phyloP scores from a whole-genome alignment of 1,139 yeast species.

The Suhomyces terraborum region DNA sequence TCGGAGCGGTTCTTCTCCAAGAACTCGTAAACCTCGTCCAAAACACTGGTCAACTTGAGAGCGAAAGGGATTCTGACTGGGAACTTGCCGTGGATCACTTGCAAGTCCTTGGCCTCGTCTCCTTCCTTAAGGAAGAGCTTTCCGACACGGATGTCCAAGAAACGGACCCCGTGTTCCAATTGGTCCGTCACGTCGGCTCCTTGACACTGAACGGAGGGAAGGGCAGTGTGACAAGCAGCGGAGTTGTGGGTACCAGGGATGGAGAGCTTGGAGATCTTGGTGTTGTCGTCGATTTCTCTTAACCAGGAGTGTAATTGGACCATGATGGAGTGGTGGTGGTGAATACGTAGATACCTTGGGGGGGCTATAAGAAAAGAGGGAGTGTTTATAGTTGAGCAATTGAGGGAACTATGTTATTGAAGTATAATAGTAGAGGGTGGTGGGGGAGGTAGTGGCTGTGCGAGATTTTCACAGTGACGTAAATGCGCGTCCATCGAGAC shows the following conservation, averaged over 20 bases:
- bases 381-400: not conserved
- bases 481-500: not conserved
- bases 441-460: conserved; percentile 2
- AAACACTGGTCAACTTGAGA: conserved; percentile 48
- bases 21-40: conserved; percentile 62
- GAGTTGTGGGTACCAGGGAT: conserved; percentile 84
- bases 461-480: not conserved
- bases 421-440: too few relatives aligned
- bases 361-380: too few relatives aligned
- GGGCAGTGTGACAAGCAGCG: conserved; percentile 72
- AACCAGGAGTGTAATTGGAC: conserved; percentile 56
- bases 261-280: conserved; percentile 54
- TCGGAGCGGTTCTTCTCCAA: conserved; percentile 56
- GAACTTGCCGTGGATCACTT: conserved; percentile 75
- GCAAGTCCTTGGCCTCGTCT: conserved; percentile 54
- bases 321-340: conserved; percentile 27
- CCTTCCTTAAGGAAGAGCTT: conserved; percentile 55
- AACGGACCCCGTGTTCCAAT: conserved; percentile 71
- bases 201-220: conserved; percentile 82
- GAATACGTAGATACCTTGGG: not conserved
- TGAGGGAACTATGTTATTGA: not conserved
- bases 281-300: conserved; percentile 53
- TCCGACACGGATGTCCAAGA: conserved; percentile 69
- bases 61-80: conserved; percentile 69
- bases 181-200: conserved; percentile 62